These are phyloP conservation scores for Heracleum sosnowskyi DNA, from an alignment of 129 eudicot species.

Conservation along the genomic window DNA sequence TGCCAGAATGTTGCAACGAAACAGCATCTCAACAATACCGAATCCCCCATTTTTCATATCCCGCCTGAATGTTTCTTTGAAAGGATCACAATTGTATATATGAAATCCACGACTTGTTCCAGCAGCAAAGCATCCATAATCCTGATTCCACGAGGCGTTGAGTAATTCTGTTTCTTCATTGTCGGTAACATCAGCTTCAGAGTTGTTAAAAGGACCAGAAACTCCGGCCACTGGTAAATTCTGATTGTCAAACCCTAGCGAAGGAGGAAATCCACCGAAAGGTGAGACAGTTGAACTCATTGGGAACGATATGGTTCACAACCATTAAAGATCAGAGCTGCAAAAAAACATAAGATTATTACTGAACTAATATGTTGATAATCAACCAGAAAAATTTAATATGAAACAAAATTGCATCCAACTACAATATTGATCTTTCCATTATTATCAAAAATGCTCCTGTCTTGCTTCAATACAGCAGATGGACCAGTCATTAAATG, in stretches of 20 bases:
- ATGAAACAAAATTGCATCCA: background rate
- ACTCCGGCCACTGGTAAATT: background rate
- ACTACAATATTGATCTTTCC: background rate
- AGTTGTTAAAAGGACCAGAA: background rate
- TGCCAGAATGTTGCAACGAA: slow-evolving; percentile 73
- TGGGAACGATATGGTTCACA: background rate
- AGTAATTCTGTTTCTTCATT: slow-evolving; percentile 4
- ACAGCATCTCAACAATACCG: slow-evolving; percentile 79
- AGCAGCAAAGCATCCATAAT: slow-evolving; percentile 66
- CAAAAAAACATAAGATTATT: background rate
- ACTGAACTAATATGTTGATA: background rate
- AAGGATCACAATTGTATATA: slow-evolving; percentile 73
- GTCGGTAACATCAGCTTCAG: background rate
- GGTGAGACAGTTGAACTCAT: slow-evolving; percentile 15
- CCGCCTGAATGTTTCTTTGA: slow-evolving; percentile 62
- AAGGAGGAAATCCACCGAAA: background rate
- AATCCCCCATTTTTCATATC: slow-evolving; percentile 81
- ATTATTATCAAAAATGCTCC: background rate
- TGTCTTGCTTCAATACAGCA: background rate
- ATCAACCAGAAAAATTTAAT: background rate
- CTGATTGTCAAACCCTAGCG: background rate
- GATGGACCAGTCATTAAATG: background rate
- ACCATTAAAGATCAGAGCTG: background rate
- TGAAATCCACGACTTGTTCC: slow-evolving; percentile 73
- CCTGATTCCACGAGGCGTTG: slow-evolving; percentile 54